Percentiles rank a stretch among this genome's conserved stretches.
Conservation (phyloP, 768 basidiomycete species). For the Coprinopsis cinerea region DNA sequence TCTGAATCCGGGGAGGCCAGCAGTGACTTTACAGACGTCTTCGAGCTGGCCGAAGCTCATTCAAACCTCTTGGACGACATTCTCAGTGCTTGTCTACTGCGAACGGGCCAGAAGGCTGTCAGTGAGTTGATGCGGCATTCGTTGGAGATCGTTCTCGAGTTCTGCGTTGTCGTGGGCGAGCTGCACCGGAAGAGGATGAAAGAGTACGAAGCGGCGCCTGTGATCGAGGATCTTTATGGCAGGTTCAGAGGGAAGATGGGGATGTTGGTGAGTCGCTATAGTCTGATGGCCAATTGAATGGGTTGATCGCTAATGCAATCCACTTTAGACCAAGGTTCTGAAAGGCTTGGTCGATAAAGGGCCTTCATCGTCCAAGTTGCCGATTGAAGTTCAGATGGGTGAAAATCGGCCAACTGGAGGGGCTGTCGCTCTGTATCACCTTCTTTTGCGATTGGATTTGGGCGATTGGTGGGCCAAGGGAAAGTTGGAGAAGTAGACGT, state of each 20-base stretch:
- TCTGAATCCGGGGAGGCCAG: background rate
- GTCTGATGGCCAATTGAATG: background rate
- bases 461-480: constrained; percentile 50
- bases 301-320: constrained; percentile 3
- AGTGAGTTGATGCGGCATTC: constrained; percentile 60
- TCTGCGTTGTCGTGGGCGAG: constrained; percentile 61
- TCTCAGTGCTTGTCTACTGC: constrained; percentile 66
- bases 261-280: constrained; percentile 43
- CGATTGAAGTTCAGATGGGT: constrained; percentile 21
- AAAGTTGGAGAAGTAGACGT: background rate
- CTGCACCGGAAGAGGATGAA: constrained; percentile 45
- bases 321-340: constrained; percentile 46
- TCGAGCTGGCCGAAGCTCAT: constrained; percentile 63
- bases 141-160: constrained; percentile 61
- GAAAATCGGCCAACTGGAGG: constrained; percentile 41
- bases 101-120: constrained; percentile 59
- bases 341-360: constrained; percentile 52
- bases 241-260: constrained; percentile 52
- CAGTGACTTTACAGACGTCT: constrained; percentile 58
- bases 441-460: constrained; percentile 48
- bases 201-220: constrained; percentile 59
- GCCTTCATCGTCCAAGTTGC: constrained; percentile 19
- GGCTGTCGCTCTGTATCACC: constrained; percentile 46
- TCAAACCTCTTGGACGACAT: constrained; percentile 68
- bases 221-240: constrained; percentile 47